phyloP scores from a whole-genome alignment of 208 protist species.

The Leishmania tarentolae region DNA sequence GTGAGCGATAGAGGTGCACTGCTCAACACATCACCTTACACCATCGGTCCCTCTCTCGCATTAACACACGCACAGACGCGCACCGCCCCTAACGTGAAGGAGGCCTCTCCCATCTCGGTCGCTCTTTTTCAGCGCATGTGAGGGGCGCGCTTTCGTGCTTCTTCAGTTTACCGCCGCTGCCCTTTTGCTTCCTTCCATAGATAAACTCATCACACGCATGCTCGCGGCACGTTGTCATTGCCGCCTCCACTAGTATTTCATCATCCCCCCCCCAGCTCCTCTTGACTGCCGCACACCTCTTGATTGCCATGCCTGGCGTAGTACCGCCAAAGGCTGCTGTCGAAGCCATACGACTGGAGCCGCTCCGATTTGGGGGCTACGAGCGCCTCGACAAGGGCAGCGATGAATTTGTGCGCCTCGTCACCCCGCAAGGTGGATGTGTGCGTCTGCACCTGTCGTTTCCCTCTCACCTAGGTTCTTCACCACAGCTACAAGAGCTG shows the following conservation, averaged over 20 bases:
- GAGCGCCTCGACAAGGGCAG: neutral
- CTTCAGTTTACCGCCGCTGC: neutral
- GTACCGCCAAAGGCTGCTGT: neutral
- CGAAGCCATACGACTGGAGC: slow-evolving; percentile 15
- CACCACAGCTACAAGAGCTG: neutral
- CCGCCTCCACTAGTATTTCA: neutral
- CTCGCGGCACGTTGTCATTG: neutral
- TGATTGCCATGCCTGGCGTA: neutral
- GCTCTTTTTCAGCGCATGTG: neutral
- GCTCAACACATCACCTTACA: neutral
- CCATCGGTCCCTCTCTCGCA: neutral
- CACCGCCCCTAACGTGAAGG: neutral
- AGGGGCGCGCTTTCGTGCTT: neutral
- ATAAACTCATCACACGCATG: neutral
- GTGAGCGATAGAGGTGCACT: neutral
- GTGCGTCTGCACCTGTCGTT: slow-evolving; percentile 12
- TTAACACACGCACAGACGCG: neutral
- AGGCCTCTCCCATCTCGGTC: neutral
- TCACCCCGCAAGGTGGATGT: slow-evolving; percentile 10
- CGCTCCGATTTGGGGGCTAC: slow-evolving; percentile 25
- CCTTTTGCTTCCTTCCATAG: neutral
- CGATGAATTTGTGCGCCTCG: slow-evolving; percentile 11
- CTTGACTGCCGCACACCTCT: neutral
- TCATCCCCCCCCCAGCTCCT: neutral
- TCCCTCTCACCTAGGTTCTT: neutral